These are phyloP conservation scores for Daedaleopsis sinensis DNA, from an alignment of 768 basidiomycete species.

Conservation along the genomic window DNA sequence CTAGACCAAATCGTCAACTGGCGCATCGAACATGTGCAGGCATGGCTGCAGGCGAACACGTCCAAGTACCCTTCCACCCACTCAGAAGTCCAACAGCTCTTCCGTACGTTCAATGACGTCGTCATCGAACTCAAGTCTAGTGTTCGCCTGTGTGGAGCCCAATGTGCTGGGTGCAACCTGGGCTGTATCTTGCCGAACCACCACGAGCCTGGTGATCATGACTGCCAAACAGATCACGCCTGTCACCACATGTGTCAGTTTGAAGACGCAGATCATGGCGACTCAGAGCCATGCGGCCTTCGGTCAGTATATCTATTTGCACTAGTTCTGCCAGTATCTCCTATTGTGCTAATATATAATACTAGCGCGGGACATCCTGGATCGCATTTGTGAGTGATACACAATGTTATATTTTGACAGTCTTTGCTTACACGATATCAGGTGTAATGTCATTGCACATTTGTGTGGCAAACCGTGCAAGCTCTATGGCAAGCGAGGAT, in stretches of 20 bases:
- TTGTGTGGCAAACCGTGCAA: slow-evolving; percentile 57
- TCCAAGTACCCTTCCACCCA: slow-evolving; percentile 47
- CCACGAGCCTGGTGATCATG: slow-evolving; percentile 50
- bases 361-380: slow-evolving; percentile 64
- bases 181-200: slow-evolving; percentile 47
- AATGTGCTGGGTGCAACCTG: slow-evolving; percentile 52
- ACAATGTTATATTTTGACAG: background rate
- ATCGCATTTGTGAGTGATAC: slow-evolving; percentile 49
- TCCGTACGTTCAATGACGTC: slow-evolving; percentile 44
- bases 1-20: slow-evolving; percentile 43
- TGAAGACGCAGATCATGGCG: slow-evolving; percentile 36
- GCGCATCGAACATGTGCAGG: slow-evolving; percentile 50
- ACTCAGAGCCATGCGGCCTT: slow-evolving; percentile 42
- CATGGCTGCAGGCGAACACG: slow-evolving; percentile 56
- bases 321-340: too few relatives aligned
- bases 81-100: slow-evolving; percentile 48
- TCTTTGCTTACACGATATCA: slow-evolving; percentile 22
- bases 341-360: too few relatives aligned
- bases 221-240: slow-evolving; percentile 52
- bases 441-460: slow-evolving; percentile 54
- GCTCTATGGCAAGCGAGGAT: slow-evolving; percentile 50
- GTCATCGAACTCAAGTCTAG: slow-evolving; percentile 49
- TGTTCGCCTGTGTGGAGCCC: slow-evolving; percentile 51
- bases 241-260: slow-evolving; percentile 49
- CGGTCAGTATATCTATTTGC: too few relatives aligned